Conservation (phyloP, 345 rosid genomes). For the Dovyalis caffra region DNA sequence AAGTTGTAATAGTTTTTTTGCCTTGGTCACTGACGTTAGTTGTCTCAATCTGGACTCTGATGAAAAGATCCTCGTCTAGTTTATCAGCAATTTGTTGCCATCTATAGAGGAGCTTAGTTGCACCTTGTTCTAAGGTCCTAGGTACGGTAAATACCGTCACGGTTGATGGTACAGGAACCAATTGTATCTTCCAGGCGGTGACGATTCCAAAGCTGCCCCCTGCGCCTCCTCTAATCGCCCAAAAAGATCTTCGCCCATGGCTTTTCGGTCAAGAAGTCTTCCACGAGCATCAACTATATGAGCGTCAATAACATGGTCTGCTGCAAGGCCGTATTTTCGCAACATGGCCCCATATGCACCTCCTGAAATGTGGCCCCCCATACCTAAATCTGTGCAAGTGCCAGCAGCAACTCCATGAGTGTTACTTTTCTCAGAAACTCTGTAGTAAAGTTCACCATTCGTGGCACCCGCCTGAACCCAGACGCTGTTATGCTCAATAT, state of each 20-base stretch:
- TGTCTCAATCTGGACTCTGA: conserved; percentile 37
- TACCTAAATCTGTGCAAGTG: no score
- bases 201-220: conserved; percentile 66
- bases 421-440: no score
- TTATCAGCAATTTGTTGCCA: conserved; percentile 51
- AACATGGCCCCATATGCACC: no score
- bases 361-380: no score
- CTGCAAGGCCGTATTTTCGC: no score
- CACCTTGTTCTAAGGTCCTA: conserved; percentile 44
- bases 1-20: conserved; percentile 6
- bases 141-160: conserved; percentile 41
- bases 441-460: no score
- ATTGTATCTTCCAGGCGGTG: conserved; percentile 54
- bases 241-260: conserved; percentile 27
- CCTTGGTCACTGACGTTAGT: neutral
- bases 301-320: neutral
- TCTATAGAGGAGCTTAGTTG: conserved; percentile 39
- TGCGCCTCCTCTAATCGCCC: conserved; percentile 24
- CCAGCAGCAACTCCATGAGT: no score
- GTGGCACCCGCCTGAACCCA: no score
- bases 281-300: conserved; percentile 22
- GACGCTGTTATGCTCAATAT: no score
- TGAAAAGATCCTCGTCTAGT: conserved; percentile 46
- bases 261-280: conserved; percentile 22
- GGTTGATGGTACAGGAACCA: conserved; percentile 44